These are phyloP conservation scores for Apiospora malaysiana DNA, from an alignment of 2,329 filamentous ascomycete genomes.

Conservation along the genomic window DNA sequence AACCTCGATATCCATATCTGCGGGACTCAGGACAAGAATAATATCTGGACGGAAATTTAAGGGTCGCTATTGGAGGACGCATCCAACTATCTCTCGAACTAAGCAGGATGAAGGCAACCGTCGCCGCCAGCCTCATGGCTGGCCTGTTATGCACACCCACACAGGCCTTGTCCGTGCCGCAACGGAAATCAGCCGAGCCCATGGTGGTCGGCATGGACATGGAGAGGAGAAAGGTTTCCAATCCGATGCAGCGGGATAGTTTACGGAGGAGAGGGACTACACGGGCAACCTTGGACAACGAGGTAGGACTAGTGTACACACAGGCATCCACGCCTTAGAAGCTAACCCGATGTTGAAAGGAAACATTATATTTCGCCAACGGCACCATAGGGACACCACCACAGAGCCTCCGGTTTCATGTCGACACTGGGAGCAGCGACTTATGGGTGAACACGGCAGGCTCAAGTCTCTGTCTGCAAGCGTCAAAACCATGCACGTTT, in stretches of 20 bases:
- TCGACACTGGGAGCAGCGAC: conserved; percentile 74
- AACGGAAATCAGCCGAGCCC: conserved; percentile 35
- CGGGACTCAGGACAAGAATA: not conserved
- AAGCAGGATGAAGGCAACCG: conserved; percentile 34
- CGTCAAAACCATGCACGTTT: conserved; percentile 57
- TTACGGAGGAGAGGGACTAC: conserved; percentile 53
- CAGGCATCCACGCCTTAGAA: conserved; percentile 26
- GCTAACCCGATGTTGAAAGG: conserved; percentile 42
- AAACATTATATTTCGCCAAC: conserved; percentile 70
- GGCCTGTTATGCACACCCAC: conserved; percentile 34
- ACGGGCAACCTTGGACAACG: conserved; percentile 58
- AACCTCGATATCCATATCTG: not conserved
- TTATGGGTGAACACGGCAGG: conserved; percentile 71
- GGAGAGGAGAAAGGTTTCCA: conserved; percentile 45
- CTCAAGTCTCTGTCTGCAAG: conserved; percentile 63
- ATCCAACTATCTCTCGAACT: not conserved
- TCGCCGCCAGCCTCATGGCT: conserved; percentile 35
- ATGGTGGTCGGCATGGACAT: conserved; percentile 54
- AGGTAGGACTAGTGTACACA: conserved; percentile 46
- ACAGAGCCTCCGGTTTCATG: conserved; percentile 61
- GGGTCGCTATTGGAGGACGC: not conserved
- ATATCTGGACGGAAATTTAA: not conserved
- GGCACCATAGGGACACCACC: conserved; percentile 66
- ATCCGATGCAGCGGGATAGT: conserved; percentile 52
- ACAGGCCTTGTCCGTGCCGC: conserved; percentile 35